Evolutionary conservation across 352 stramenopile genomes (phyloP).

Genomic region (Pythium apleroticum): DNA sequence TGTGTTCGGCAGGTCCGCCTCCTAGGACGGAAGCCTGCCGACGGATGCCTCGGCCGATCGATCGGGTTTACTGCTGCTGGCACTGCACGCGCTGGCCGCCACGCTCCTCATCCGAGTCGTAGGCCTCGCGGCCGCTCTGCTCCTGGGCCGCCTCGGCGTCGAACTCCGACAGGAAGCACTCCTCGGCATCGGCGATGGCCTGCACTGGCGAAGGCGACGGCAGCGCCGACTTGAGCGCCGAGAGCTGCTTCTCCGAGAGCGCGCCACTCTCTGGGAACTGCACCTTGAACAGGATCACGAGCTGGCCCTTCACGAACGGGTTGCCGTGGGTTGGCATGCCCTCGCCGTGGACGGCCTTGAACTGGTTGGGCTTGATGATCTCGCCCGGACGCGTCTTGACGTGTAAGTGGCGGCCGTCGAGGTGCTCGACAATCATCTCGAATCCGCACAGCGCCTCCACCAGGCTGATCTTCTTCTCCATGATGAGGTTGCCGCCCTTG

Average conservation of each 20-base stretch:
- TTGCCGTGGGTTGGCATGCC: constrained; percentile 98
- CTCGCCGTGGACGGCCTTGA: constrained; percentile 95
- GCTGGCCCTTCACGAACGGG: constrained; percentile 97
- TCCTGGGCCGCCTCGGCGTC: constrained; percentile 90
- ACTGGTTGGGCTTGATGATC: constrained; percentile 92
- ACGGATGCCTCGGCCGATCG: background rate
- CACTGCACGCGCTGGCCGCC: constrained; percentile 88
- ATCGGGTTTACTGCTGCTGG: constrained; percentile 81
- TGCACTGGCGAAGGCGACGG: constrained; percentile 51
- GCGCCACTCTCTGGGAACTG: constrained; percentile 93
- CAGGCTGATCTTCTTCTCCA: constrained; percentile 95
- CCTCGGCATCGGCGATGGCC: constrained; percentile 55
- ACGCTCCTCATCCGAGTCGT: constrained; percentile 94
- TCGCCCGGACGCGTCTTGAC: constrained; percentile 92
- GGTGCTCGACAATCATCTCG: constrained; percentile 91
- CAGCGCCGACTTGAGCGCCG: constrained; percentile 64
- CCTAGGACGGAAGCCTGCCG: background rate
- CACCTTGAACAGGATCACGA: constrained; percentile 98
- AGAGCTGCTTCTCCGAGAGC: constrained; percentile 85
- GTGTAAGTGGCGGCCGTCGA: constrained; percentile 91
- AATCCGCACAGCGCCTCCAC: constrained; percentile 93
- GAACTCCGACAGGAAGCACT: constrained; percentile 92
- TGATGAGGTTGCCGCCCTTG: constrained; percentile 96
- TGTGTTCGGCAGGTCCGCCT: background rate
- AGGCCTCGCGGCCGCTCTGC: constrained; percentile 68